Base-by-base conservation (phyloP, 2,329 filamentous ascomycete genomes). In the Apiospora saccharicola region DNA sequence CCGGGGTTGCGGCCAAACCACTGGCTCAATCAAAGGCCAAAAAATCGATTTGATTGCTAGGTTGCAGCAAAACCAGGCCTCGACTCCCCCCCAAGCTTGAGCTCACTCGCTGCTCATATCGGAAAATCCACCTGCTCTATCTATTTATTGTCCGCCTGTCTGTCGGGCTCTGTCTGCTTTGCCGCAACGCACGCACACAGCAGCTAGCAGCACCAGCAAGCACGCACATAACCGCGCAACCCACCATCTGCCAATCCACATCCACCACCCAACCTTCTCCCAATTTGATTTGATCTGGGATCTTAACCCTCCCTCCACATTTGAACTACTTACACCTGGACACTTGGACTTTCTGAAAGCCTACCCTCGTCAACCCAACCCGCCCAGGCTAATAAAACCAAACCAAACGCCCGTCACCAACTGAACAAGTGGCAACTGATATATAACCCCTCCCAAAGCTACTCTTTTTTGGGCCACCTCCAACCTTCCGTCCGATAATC, bases 351-450 rank as follows among this genome's bases (percentile, higher is more conserved):
- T 64, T 64, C 57, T 64, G 22, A 64, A 64, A 64, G 34, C 57
- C 34, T 64, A 41, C 34, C 57, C 57, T 64, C 34, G n/a, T 34
- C 57, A 64, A 30, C 51, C 49, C 49, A 51, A 30, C 26, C 30
- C 53, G 30, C 30, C 57, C 57, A 64, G 57, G 57, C 57, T 64
- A 64, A 64, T 10, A 41, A 41, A 64, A 64, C 34, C n/a, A 64
- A 64, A 41, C 34, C 57, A 34, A 16, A 64, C 57, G 57, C 57
- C 34, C 14, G 57, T 64, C 8, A 41, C 57, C 57, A 57, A 57
- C 34, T 64, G 57, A 64, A 64, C 57, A 64, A 64, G 57, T 64
- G 57, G 57, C 57, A 64, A 64, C 57, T 64, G 57, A 64, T 64
- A 41, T 64, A 37, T 64, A 37, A 64, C 57, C 57, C 57, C 57